Conservation (phyloP, 1,139 yeast species). For the Suhomyces chickasaworum region DNA sequence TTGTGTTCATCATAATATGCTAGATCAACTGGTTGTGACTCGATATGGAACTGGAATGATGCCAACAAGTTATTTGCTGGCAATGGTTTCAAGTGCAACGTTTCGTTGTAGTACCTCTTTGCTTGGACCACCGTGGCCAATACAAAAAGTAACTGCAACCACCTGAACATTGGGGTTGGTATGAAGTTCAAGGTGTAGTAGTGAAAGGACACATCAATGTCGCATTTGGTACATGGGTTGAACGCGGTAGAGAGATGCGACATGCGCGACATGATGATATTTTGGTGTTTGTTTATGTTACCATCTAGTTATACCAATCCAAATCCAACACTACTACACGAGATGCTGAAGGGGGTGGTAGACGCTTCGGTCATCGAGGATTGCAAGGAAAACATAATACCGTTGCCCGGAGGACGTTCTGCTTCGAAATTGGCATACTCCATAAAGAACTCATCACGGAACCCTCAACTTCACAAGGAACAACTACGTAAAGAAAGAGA, state of each 20-base stretch:
- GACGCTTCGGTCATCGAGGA: constrained; percentile 60
- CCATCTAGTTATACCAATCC: neutral
- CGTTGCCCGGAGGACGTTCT: constrained; percentile 69
- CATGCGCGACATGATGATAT: constrained; percentile 6
- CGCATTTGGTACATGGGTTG: neutral
- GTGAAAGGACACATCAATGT: neutral
- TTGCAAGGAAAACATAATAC: constrained; percentile 81
- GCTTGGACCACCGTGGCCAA: constrained; percentile 10
- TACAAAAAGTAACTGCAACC: constrained; percentile 6
- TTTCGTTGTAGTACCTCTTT: constrained; percentile 50
- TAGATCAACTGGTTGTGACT: constrained; percentile 48
- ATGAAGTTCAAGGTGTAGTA: neutral
- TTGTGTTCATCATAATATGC: constrained; percentile 28
- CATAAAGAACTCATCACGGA: constrained; percentile 17
- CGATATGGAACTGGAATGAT: constrained; percentile 65
- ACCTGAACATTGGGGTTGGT: constrained; percentile 2
- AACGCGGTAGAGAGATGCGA: constrained; percentile 4
- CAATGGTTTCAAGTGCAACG: constrained; percentile 63
- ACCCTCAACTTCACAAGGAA: constrained; percentile 26
- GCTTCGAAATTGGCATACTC: constrained; percentile 58
- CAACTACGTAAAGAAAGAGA: constrained; percentile 39
- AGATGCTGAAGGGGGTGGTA: constrained; percentile 4
- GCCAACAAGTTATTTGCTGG: constrained; percentile 69
- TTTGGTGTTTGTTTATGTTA: constrained; percentile 4
- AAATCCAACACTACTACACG: neutral